These are phyloP conservation scores for Fusarium sp. DNA, from an alignment of 2,329 filamentous ascomycete species.

Conservation along the genomic window DNA sequence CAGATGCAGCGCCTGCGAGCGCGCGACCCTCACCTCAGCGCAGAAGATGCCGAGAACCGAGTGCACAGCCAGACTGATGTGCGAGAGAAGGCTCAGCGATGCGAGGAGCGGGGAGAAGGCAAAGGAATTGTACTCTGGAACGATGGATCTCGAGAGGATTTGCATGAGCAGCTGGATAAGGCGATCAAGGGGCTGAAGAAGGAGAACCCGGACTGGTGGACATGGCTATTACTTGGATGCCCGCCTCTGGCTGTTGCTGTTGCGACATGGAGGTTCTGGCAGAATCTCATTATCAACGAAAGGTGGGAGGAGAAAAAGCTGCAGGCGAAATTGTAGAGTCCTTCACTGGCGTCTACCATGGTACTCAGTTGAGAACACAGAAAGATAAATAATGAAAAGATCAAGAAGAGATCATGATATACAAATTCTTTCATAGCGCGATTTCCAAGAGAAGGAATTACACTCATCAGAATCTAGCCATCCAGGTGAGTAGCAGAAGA, in stretches of 20 bases:
- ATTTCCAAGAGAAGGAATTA: not conserved
- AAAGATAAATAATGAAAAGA: not conserved
- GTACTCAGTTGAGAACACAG: not conserved
- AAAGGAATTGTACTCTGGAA: constrained; percentile 91
- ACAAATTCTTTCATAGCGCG: too few relatives aligned
- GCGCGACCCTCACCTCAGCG: constrained; percentile 79
- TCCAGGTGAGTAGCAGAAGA: not conserved
- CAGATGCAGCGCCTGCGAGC: constrained; percentile 84
- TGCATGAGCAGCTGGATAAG: constrained; percentile 73
- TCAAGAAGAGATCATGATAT: not conserved
- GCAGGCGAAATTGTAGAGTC: constrained; percentile 41
- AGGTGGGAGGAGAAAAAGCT: constrained; percentile 72
- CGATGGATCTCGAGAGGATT: constrained; percentile 76
- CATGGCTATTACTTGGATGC: constrained; percentile 73
- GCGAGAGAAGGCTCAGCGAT: constrained; percentile 81
- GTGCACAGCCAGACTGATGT: constrained; percentile 90
- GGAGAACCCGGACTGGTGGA: constrained; percentile 84
- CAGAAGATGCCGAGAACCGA: constrained; percentile 88
- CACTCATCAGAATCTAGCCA: not conserved
- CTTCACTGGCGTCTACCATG: not conserved
- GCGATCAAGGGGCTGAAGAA: constrained; percentile 72
- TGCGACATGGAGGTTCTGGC: constrained; percentile 77
- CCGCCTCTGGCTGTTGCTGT: constrained; percentile 79
- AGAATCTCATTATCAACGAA: constrained; percentile 76
- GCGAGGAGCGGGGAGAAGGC: constrained; percentile 70